These are phyloP conservation scores for Lichtheimia hyalospora DNA, from an alignment of 371 early-diverging fungal genomes.

Conservation along the genomic window DNA sequence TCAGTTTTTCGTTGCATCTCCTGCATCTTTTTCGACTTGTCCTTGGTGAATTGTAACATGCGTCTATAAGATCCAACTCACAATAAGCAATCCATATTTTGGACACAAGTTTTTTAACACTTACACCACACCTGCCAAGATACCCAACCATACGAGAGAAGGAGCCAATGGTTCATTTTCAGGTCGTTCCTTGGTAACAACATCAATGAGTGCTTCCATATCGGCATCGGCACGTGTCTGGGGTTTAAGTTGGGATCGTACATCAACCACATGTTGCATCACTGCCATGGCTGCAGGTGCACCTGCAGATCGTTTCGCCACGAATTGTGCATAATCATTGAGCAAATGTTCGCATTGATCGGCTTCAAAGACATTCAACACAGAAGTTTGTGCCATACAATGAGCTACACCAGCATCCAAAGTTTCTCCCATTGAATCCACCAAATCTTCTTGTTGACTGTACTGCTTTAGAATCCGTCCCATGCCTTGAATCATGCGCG, in stretches of 20 bases:
- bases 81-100: not conserved
- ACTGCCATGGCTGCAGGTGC: conserved; percentile 27
- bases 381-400: conserved; percentile 32
- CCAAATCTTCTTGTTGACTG: not conserved
- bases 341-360: conserved; percentile 27
- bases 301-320: conserved; percentile 5
- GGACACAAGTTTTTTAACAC: not conserved
- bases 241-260: conserved; percentile 31
- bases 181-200: conserved; percentile 11
- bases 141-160: conserved; percentile 22
- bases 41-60: conserved; percentile 37
- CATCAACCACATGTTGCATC: conserved; percentile 41
- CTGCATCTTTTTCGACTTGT: conserved; percentile 30
- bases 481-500: conserved; percentile 23
- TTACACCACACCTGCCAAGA: conserved; percentile 41
- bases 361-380: conserved; percentile 40
- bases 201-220: conserved; percentile 19
- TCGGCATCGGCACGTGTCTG: conserved; percentile 30
- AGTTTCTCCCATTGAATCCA: conserved; percentile 19
- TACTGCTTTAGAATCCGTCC: conserved; percentile 14
- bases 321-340: conserved; percentile 19
- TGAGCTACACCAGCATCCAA: conserved; percentile 47
- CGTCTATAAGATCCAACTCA: conserved; percentile 21
- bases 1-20: conserved; percentile 20
- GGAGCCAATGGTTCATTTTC: conserved; percentile 9